Evolutionary conservation across 768 basidiomycete genomes (phyloP).

Genomic region (Termitomyces sp.): DNA sequence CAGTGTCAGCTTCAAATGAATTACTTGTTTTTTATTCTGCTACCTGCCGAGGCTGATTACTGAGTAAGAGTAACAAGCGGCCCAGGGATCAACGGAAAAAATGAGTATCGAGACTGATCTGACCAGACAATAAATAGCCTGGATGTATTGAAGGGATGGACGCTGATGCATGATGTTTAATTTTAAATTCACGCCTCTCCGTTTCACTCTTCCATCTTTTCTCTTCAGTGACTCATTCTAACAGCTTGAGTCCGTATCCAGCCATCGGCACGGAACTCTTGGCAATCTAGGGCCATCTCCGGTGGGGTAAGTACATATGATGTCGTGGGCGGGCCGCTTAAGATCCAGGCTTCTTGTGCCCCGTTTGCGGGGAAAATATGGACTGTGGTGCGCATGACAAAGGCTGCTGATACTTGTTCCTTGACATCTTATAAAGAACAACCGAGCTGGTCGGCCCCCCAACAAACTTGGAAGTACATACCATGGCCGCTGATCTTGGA

Average conservation of each 20-base stretch:
- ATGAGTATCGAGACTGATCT: too few relatives aligned
- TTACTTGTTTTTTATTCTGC: background rate
- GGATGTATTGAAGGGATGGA: too few relatives aligned
- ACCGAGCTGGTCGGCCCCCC: background rate
- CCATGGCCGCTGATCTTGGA: conserved; percentile 37
- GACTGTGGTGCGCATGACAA: conserved; percentile 3
- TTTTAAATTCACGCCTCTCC: too few relatives aligned
- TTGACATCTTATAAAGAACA: background rate
- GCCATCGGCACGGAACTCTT: too few relatives aligned
- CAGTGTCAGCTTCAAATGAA: background rate
- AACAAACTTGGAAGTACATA: background rate
- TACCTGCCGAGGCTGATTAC: background rate
- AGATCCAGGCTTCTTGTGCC: conserved; percentile 2
- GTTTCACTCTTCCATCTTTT: background rate
- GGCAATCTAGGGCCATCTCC: background rate
- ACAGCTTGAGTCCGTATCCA: background rate
- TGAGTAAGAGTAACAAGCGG: background rate
- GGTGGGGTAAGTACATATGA: background rate
- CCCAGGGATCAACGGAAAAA: background rate
- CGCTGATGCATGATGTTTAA: too few relatives aligned
- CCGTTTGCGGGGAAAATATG: background rate
- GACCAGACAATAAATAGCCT: too few relatives aligned
- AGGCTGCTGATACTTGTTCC: background rate
- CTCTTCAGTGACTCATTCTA: background rate
- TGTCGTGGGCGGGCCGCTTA: background rate